Percentiles rank a stretch among this genome's conserved stretches.
Evolutionary conservation across 2,329 filamentous ascomycete species (phyloP).

Genomic region (Aspergillus neoniger): DNA sequence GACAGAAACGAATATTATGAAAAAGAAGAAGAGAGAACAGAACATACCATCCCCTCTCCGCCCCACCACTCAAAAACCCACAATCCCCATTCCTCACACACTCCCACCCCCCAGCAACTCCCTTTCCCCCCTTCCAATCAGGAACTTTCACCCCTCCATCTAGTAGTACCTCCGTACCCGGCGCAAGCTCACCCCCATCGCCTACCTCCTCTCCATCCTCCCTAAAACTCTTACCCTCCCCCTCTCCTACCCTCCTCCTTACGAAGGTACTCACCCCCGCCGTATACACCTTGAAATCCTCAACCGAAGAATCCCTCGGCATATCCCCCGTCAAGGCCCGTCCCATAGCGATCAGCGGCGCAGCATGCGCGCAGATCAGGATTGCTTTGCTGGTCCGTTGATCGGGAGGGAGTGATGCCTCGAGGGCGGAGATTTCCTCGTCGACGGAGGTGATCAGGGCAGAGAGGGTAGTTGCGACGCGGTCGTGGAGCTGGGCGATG

Average conservation of each 20-base stretch:
- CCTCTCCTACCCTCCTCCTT: constrained; percentile 37
- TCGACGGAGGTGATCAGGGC: constrained; percentile 43
- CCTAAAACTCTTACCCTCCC: constrained; percentile 27
- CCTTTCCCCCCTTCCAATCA: constrained; percentile 60
- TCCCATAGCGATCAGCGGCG: constrained; percentile 82
- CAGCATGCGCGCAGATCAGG: constrained; percentile 86
- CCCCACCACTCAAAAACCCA: constrained; percentile 74
- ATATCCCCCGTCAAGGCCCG: constrained; percentile 79
- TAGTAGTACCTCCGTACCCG: constrained; percentile 33
- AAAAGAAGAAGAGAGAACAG: constrained; percentile 29
- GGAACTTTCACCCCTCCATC: constrained; percentile 25
- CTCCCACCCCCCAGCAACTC: constrained; percentile 76
- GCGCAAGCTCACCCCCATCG: constrained; percentile 23
- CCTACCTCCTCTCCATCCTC: neutral
- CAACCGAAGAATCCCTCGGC: constrained; percentile 68
- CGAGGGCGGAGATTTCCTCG: constrained; percentile 4
- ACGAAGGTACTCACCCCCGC: constrained; percentile 74
- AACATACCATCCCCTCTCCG: constrained; percentile 82
- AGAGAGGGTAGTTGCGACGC: constrained; percentile 69
- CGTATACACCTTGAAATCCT: constrained; percentile 85
- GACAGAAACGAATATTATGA: constrained; percentile 23
- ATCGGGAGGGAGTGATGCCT: constrained; percentile 51
- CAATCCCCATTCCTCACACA: constrained; percentile 83
- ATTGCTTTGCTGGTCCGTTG: constrained; percentile 61
- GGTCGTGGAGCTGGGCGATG: constrained; percentile 75